Evolutionary conservation across 257 asterid genomes (phyloP), one percentile per base, ranked within the genome.

Genomic region (Nicotiana knightiana): DNA sequence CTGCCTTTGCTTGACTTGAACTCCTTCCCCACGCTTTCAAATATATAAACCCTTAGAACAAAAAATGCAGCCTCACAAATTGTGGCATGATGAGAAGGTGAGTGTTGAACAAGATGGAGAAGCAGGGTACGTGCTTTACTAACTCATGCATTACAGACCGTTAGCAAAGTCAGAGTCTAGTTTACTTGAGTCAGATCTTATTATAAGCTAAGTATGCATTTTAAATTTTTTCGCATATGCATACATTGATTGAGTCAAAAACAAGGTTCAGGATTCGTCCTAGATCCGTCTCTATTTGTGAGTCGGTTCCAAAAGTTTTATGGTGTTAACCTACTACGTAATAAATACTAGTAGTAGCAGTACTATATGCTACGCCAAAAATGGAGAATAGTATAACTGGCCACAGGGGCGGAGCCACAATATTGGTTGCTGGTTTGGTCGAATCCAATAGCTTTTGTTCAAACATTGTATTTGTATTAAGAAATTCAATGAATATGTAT

Each of bases 41-140:
- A 28, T 79, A 57, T 26, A 39, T 51, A 81, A 57, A 12, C 57
- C 48, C 3, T 17, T 17, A 37, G 21, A 28, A 63, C 0, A 18
- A 24, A 39, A 68, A 6, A 59, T 66, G 71, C 39, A 55, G 76
- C 11, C n/a, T 15, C 53, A 10, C 46, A 64, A 35, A 80, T 18
- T 65, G 58, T 62, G 24, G 21, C 18, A 11, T 26, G 43, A 11
- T 26, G 43, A 82, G 84, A 88, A 87, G 97, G 89, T 87, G 93
- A 87, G 94, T 84, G 94, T 55, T 80, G 95, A 91, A 85, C 98
- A 86, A 77, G 98, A 93, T 95, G 98, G 98, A 95, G 98, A 95
- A 95, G 98, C 98, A 95, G 98, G 98, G 98, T 97, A 95, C 98
- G 98, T 95, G 98, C 97, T 90, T 87, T 90, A 87, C 93, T 89